Evolutionary conservation across 345 rosid genomes (phyloP), one percentile per base, ranked within the genome.

Genomic region (Eucalyptus melliodora): DNA sequence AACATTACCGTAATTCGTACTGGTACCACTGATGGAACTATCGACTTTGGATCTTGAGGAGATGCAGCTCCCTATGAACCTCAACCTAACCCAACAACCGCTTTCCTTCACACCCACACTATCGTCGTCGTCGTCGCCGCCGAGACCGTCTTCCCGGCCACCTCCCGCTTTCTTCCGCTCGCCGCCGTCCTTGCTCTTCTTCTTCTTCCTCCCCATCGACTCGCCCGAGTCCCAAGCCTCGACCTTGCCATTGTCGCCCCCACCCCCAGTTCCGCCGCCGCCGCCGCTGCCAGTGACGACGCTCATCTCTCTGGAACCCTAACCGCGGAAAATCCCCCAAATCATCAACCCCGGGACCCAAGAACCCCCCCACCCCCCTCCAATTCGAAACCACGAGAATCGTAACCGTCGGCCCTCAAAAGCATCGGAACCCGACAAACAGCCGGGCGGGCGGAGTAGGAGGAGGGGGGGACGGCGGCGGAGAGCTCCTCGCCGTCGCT

Each of bases 1-100:
- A 31, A 30, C 86, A 27, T 89, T 81, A 90, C 93, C 96, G 90
- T 90, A 95, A 86, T 94, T 93, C 45, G 93, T 90, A 65, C 92
- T 93, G 90, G 94, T 92, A 87, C 94, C 96, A 91, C 92, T 93
- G 88, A 90, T 91, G 89, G 98, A 95, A 92, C 92, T 95, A 93
- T 95, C 98, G 90, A 95, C 93, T 88, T 95, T 95, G 93, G 98
- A 94, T 95, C 96, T 95, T 49, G 98, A 94, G 94, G 95, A 94
- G 89, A 95, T 88, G 90, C 97, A 95, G 92, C 94, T 92, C 88
- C 94, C 90, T 59, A 95, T 92, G 86, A 95, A 93, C 93, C 96
- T 92, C 53, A 94, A 89, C 90, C 92, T 95, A 89, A 93, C 91
- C 97, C 98, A 96, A 91, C 98, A 96, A 31, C 98, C 97, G 91